Evolutionary conservation across 495 filamentous ascomycete species (phyloP), one percentile per base, ranked within the genome.

Genomic region (Penicillium desertorum): DNA sequence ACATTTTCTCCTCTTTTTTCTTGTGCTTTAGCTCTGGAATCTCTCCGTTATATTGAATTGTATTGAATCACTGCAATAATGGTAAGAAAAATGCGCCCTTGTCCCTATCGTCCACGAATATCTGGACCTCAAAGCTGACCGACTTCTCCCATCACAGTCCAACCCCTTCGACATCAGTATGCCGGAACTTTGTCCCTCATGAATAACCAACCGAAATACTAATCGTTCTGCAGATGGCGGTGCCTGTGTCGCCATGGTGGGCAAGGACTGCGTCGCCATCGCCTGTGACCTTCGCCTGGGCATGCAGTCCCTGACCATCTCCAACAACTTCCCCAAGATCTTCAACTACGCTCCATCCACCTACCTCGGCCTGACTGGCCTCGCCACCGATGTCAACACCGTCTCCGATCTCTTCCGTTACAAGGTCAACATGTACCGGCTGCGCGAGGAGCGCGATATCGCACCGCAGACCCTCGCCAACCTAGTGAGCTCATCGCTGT

Each of bases 291-390:
- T 98, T 60, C 92, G 94, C 54, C 90, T 98, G 55, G 94, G 94
- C 60, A 87, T 97, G 73, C 95, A 98, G 81, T 81, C 95, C 66
- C 83, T 98, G 70, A 98, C 94, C 39, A 87, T 98, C 54, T 96
- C 91, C 70, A 98, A 98, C 86, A 96, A 97, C 86, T 98, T 96
- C 84, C 94, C 94, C 77, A 98, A 98, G 79, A 91, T 98, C 83
- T 98, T 98, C 86, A 84, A 88, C 73, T 97, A 96, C 82, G 92
- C 90, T 69, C 72, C 79, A 17, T 88, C 92, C 71, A 91, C 92
- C 62, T 96, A 96, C 75, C 88, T 98, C n/a, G 94, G 94, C 44
- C 83, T 98, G 43, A 98, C 95, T 4, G 94, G 94, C 29, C 88
- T 98, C 22, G 94, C 95, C 23, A 98, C 94, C 56, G 94, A 98